Evolutionary conservation across 495 filamentous ascomycete genomes (phyloP).

Genomic region (Amphirosellinia nigrospora): DNA sequence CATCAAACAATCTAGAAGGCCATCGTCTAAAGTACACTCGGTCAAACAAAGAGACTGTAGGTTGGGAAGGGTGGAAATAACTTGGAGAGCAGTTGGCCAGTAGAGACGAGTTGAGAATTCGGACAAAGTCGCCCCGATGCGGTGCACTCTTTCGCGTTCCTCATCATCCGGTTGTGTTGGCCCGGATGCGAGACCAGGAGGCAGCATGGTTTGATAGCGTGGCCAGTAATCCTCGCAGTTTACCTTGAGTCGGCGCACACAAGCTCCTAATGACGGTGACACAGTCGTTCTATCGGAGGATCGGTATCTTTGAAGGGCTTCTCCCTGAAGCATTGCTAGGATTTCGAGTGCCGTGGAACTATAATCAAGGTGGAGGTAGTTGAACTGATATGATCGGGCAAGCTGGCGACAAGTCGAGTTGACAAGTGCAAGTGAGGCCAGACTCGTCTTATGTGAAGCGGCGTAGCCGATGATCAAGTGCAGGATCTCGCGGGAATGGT

Average conservation of each 20-base stretch:
- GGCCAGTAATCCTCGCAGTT: background rate
- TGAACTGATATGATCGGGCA: slow-evolving; percentile 16
- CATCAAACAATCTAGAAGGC: background rate
- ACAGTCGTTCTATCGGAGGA: slow-evolving; percentile 2
- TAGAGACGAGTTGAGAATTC: background rate
- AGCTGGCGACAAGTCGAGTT: slow-evolving; percentile 19
- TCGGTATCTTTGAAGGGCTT: background rate
- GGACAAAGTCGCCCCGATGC: background rate
- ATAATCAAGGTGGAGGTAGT: slow-evolving; percentile 1
- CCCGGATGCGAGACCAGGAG: background rate
- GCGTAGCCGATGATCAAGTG: slow-evolving; percentile 8
- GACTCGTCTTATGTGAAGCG: background rate
- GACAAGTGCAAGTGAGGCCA: slow-evolving; percentile 13
- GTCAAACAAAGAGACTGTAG: background rate
- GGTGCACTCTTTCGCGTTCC: background rate
- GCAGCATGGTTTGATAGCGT: background rate
- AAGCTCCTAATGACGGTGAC: slow-evolving; percentile 16
- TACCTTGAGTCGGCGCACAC: slow-evolving; percentile 1
- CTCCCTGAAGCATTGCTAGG: background rate
- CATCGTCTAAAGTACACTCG: background rate
- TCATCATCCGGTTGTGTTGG: background rate
- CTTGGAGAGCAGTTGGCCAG: background rate
- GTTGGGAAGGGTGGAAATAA: background rate
- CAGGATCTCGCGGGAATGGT: slow-evolving; percentile 18
- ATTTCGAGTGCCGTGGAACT: background rate